phyloP scores from a whole-genome alignment of 495 filamentous ascomycete genomes.

The Aspergillus affinis region DNA sequence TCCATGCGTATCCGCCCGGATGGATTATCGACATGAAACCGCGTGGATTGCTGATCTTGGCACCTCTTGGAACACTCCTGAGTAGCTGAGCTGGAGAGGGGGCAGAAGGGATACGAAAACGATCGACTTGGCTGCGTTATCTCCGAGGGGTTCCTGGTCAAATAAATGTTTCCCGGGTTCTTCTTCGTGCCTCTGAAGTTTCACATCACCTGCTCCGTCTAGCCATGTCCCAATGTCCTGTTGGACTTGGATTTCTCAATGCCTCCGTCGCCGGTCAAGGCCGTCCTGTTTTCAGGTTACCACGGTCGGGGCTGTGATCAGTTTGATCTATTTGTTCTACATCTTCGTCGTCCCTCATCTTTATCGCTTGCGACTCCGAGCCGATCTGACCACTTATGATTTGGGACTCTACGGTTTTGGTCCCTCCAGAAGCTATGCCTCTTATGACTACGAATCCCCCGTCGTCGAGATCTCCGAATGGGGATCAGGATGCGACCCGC shows the following conservation, averaged over 20 bases:
- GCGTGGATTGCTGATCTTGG: not conserved
- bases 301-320: constrained; percentile 12
- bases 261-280: constrained; percentile 23
- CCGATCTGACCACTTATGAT: constrained; percentile 37
- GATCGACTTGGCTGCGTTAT: not conserved
- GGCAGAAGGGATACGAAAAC: not conserved
- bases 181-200: not conserved
- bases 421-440: constrained; percentile 31
- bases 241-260: constrained; percentile 21
- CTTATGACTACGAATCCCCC: constrained; percentile 35
- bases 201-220: not conserved
- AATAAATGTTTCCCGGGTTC: not conserved
- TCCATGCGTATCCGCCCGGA: not conserved
- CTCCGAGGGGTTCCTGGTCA: not conserved
- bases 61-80: not conserved
- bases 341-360: constrained; percentile 32
- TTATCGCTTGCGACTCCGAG: constrained; percentile 29
- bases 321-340: constrained; percentile 28
- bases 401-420: constrained; percentile 37
- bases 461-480: constrained; percentile 30
- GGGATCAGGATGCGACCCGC: constrained; percentile 37
- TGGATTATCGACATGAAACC: not conserved
- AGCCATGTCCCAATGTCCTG: constrained; percentile 35
- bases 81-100: not conserved
- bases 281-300: constrained; percentile 19